These are phyloP conservation scores for Tuber aestivum DNA, from an alignment of 495 filamentous ascomycete genomes.

Conservation along the genomic window DNA sequence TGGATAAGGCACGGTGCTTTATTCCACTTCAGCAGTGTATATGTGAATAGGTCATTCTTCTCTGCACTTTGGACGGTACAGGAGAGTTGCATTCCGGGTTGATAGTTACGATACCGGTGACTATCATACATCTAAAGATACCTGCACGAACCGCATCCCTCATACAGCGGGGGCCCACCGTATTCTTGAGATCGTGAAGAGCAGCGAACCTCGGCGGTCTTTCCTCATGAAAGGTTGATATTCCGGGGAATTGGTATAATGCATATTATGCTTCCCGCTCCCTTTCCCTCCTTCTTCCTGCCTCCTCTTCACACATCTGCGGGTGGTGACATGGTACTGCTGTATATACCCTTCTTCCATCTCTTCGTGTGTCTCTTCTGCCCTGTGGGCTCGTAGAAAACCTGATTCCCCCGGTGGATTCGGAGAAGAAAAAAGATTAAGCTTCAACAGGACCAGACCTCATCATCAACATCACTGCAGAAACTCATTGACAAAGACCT, in stretches of 20 bases:
- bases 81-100: background rate
- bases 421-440: background rate
- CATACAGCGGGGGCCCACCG: background rate
- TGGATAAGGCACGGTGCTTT: background rate
- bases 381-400: background rate
- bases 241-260: background rate
- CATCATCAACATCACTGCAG: background rate
- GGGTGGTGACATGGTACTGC: background rate
- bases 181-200: background rate
- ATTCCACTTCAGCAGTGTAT: too few relatives aligned
- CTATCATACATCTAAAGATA: background rate
- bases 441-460: background rate
- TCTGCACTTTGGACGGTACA: background rate
- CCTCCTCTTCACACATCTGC: background rate
- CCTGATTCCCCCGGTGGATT: background rate
- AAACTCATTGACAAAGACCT: slow-evolving; percentile 6
- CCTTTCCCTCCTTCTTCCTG: background rate
- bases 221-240: background rate
- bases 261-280: background rate
- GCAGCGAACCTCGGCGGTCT: background rate
- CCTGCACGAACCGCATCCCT: background rate
- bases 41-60: background rate
- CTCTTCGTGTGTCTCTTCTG: background rate
- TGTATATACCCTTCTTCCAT: too few relatives aligned
- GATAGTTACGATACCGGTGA: background rate